Conservation (phyloP, 164 flowering plant species). For the Euptelea pleiosperma region DNA sequence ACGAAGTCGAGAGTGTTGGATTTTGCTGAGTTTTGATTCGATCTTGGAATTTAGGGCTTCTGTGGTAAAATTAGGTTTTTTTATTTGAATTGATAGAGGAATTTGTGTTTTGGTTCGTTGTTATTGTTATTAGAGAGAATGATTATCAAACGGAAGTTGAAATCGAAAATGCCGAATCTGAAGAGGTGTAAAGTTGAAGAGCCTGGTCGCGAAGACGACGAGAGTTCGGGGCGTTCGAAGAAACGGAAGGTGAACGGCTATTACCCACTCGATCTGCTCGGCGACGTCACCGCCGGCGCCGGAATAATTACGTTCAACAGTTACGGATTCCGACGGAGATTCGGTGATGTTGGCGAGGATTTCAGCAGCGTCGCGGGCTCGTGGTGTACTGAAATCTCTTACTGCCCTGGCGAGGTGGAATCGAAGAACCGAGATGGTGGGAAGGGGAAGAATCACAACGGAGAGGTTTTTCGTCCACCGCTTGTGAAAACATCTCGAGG, state of each 20-base stretch:
- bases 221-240: slow-evolving; percentile 24
- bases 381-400: slow-evolving; percentile 30
- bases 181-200: slow-evolving; percentile 38
- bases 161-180: slow-evolving; percentile 44
- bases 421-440: slow-evolving; percentile 12
- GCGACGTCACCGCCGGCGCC: slow-evolving; percentile 55
- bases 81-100: neutral
- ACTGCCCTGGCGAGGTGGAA: slow-evolving; percentile 27
- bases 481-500: slow-evolving; percentile 49
- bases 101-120: slow-evolving; percentile 5
- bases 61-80: slow-evolving; percentile 2
- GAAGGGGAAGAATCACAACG: slow-evolving; percentile 6
- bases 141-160: slow-evolving; percentile 40
- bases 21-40: no score
- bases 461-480: slow-evolving; percentile 28
- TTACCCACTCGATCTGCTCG: slow-evolving; percentile 49
- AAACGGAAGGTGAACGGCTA: slow-evolving; percentile 26
- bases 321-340: slow-evolving; percentile 15
- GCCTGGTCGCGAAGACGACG: slow-evolving; percentile 19
- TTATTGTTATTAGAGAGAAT: slow-evolving; percentile 18
- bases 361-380: slow-evolving; percentile 10
- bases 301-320: slow-evolving; percentile 41
- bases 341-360: slow-evolving; percentile 7
- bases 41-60: no score
- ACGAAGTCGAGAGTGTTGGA: no score